A percentile compares a stretch with the other conserved stretches of the same genome.
phyloP scores from a whole-genome alignment of 352 stramenopile genomes.

The Phytophthora megakarya region DNA sequence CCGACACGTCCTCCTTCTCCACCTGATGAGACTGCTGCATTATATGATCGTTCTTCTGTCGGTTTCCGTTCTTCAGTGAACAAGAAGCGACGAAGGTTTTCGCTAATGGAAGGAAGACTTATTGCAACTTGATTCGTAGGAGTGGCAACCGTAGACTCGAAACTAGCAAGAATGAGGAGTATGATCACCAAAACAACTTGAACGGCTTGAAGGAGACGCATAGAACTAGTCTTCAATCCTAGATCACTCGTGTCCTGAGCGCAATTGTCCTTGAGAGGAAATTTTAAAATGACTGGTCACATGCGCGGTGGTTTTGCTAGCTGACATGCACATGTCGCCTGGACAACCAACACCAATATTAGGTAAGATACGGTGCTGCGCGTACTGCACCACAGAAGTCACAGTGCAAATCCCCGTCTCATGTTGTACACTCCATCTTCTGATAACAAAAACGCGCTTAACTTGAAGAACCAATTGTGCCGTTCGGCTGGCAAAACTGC shows the following conservation, averaged over 20 bases:
- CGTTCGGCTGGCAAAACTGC: too few relatives aligned
- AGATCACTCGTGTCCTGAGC: too few relatives aligned
- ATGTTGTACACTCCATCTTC: background rate
- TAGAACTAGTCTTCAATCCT: background rate
- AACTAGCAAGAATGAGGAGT: background rate
- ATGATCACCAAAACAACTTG: conserved; percentile 3
- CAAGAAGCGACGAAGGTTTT: conserved; percentile 3
- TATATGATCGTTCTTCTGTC: conserved; percentile 7
- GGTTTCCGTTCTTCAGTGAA: background rate
- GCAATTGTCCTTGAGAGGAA: background rate
- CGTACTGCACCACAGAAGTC: background rate
- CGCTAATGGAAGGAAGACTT: background rate
- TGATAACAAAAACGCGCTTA: too few relatives aligned
- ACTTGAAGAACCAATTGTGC: too few relatives aligned
- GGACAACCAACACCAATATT: conserved; percentile 1
- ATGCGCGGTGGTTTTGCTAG: conserved; percentile 7
- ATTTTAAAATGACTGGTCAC: conserved; percentile 2
- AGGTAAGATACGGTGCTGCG: conserved; percentile 4
- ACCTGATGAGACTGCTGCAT: conserved; percentile 1
- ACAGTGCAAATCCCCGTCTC: conserved; percentile 4
- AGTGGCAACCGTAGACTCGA: background rate
- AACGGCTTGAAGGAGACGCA: conserved; percentile 9
- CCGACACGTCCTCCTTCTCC: conserved; percentile 16
- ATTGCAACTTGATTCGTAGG: background rate
- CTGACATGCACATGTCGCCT: background rate